phyloP scores from a whole-genome alignment of 352 stramenopile species.

The Phytophthora europaea region DNA sequence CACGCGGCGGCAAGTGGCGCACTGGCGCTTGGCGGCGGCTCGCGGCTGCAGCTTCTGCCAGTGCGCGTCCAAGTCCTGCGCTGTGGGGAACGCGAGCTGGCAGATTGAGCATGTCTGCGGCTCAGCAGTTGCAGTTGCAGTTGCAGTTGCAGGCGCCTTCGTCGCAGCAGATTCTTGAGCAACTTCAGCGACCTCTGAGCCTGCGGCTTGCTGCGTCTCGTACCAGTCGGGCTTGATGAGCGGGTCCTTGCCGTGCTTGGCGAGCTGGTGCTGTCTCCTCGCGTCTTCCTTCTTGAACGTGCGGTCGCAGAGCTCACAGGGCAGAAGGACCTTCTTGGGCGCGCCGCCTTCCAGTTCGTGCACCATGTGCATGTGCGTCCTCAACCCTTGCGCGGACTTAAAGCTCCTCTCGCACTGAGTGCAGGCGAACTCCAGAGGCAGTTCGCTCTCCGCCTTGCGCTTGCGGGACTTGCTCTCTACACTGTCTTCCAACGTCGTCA shows the following conservation, averaged over 20 bases:
- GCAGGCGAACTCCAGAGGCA: constrained; percentile 48
- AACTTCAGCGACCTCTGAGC: not conserved
- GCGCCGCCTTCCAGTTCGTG: constrained; percentile 66
- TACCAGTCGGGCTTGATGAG: constrained; percentile 89
- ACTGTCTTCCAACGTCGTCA: not conserved
- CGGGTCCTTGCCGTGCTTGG: constrained; percentile 85
- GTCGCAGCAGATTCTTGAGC: not conserved
- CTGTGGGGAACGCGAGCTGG: constrained; percentile 36
- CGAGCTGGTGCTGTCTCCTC: constrained; percentile 74
- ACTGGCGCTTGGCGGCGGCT: constrained; percentile 38
- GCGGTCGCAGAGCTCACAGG: constrained; percentile 59
- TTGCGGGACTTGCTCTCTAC: constrained; percentile 35
- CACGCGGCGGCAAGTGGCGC: constrained; percentile 52
- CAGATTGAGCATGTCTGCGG: constrained; percentile 51
- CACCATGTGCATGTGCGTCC: constrained; percentile 89
- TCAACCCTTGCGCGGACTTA: constrained; percentile 74
- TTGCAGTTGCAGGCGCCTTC: not conserved
- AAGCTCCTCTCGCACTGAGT: constrained; percentile 71
- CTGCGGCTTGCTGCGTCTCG: constrained; percentile 34
- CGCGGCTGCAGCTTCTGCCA: constrained; percentile 52
- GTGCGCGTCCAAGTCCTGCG: constrained; percentile 45
- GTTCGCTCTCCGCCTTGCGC: constrained; percentile 47
- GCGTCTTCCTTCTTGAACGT: constrained; percentile 85
- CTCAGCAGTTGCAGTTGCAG: not conserved
- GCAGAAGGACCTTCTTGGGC: constrained; percentile 34